Base-by-base conservation (phyloP, 192 early-diverging fungal genomes). In the Entomortierella chlamydospora region DNA sequence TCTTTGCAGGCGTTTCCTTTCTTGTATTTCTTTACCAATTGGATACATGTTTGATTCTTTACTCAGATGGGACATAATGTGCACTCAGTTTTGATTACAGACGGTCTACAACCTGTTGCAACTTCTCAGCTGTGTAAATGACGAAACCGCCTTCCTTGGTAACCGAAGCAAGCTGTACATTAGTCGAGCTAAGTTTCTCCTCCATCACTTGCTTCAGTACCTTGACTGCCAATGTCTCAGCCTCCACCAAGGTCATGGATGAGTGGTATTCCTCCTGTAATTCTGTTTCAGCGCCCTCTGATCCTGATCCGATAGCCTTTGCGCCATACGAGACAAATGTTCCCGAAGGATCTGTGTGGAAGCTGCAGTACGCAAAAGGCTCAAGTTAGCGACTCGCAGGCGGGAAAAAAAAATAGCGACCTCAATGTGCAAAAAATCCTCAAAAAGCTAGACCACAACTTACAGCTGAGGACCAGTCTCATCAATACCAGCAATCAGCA, bases 151-250 rank as follows among this genome's bases (percentile, higher is more conserved):
- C 70, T 51, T 91, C 84, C 33, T 87, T 72, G 31, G 96, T 97
- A 10, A 99, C 93, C 42, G 93, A 89, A 4, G 96, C 96, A 31
- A 99, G 78, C 85, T 99, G 93, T 12, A 99, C 96, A 82, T 99
- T 99, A 13, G 91, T 91, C 64, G 92, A 91, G 82, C 90, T 97
- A 41, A 99, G 88, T 85, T 99, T 99, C 85, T 99, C 98, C 82
- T 99, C 98, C 97, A 99, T 99, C 23, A 99, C 98, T 74, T 96
- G 92, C 89, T 99, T 99, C 41, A 99, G 85, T 20, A 98, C 95
- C 88, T 96, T 98, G 42, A 99, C 89, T 25, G 97, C 91, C 61
- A 99, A 79, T 9, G 88, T 85, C 81, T 96, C 92, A 9, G 97
- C 98, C 68, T 99, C 95, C 15, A 86, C 83, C 72, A 99, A 78